These are phyloP conservation scores for Begonia masoniana DNA, from an alignment of 306 rosid species.

Conservation along the genomic window DNA sequence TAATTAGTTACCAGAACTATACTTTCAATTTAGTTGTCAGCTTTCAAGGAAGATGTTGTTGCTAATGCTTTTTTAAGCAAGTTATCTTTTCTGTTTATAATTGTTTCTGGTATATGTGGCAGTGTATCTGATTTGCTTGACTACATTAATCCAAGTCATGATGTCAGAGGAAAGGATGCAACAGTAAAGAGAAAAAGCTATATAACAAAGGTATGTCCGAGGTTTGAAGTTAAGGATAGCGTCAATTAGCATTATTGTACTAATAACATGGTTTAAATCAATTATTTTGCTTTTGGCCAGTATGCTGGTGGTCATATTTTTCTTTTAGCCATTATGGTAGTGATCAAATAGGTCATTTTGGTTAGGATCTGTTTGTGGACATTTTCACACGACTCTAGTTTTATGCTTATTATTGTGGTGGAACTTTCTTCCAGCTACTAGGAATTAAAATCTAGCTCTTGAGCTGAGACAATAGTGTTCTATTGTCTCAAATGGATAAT, in stretches of 20 bases:
- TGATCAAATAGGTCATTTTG: too few species aligned
- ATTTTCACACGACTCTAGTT: too few species aligned
- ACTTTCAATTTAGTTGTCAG: not conserved
- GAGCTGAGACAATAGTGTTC: not conserved
- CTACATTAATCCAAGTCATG: constrained; percentile 78
- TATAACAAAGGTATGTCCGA: constrained; percentile 40
- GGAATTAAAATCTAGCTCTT: not conserved
- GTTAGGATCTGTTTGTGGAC: too few species aligned
- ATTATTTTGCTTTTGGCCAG: too few species aligned
- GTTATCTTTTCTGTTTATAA: constrained; percentile 1
- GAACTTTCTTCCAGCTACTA: not conserved
- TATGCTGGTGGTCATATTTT: too few species aligned
- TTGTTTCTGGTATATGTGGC: constrained; percentile 17
- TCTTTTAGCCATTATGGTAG: too few species aligned
- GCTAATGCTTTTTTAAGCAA: not conserved
- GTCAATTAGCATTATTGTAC: too few species aligned
- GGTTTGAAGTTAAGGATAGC: not conserved
- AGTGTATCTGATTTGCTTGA: constrained; percentile 98
- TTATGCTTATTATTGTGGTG: not conserved
- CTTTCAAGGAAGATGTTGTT: not conserved
- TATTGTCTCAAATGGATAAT: not conserved
- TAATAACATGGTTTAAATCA: too few species aligned
- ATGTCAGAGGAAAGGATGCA: constrained; percentile 58
- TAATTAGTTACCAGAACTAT: too few species aligned
- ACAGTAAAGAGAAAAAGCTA: constrained; percentile 65